These are phyloP conservation scores for Yamadazyma trypodendri DNA, from an alignment of 1,139 yeast genomes.

Conservation along the genomic window DNA sequence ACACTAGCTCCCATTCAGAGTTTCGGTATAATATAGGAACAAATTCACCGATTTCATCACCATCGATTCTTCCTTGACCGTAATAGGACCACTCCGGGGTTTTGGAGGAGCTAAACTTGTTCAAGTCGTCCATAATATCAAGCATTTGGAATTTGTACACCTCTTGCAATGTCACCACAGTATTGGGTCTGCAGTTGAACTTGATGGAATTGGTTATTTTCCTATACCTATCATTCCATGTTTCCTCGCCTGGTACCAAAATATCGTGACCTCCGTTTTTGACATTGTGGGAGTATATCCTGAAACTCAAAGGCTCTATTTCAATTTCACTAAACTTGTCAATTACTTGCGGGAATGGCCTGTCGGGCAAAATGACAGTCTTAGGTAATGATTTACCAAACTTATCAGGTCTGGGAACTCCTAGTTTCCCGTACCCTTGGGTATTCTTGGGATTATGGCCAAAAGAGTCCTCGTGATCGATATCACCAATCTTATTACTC, in stretches of 20 bases:
- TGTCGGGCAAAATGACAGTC: slow-evolving; percentile 20
- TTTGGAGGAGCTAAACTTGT: slow-evolving; percentile 20
- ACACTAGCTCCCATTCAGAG: slow-evolving; percentile 32
- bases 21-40: slow-evolving; percentile 32
- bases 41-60: slow-evolving; percentile 31
- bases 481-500: slow-evolving; percentile 13
- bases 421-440: slow-evolving; percentile 54
- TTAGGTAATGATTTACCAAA: slow-evolving; percentile 9
- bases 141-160: slow-evolving; percentile 33
- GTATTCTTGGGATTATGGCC: slow-evolving; percentile 29
- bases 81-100: slow-evolving; percentile 31
- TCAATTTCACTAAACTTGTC: slow-evolving; percentile 14
- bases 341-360: slow-evolving; percentile 18
- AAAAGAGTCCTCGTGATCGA: slow-evolving; percentile 14
- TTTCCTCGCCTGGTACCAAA: slow-evolving; percentile 29
- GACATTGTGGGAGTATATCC: slow-evolving; percentile 40
- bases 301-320: slow-evolving; percentile 23
- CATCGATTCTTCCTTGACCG: slow-evolving; percentile 38
- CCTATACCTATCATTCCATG: slow-evolving; percentile 28
- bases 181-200: slow-evolving; percentile 23
- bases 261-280: slow-evolving; percentile 33
- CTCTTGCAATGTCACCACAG: slow-evolving; percentile 37
- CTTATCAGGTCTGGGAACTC: slow-evolving; percentile 21
- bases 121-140: slow-evolving; percentile 30
- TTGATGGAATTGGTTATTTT: slow-evolving; percentile 29